phyloP scores from a whole-genome alignment of 768 basidiomycete genomes.

The Lactarius trivialis region DNA sequence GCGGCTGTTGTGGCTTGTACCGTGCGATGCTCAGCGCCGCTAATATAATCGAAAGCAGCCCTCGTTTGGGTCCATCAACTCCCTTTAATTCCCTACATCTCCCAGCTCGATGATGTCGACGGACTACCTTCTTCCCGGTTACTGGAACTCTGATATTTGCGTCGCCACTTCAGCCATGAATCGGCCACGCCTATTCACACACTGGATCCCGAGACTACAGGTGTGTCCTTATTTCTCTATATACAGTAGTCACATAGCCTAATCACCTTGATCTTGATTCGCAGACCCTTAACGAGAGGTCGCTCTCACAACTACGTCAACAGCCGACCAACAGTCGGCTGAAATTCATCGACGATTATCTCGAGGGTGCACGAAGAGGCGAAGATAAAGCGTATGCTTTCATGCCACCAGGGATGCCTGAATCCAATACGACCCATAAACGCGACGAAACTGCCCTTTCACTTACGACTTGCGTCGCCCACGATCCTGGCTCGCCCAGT shows the following conservation, averaged over 20 bases:
- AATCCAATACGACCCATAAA: background rate
- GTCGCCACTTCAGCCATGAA: background rate
- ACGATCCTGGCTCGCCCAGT: background rate
- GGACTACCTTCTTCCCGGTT: background rate
- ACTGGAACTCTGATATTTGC: background rate
- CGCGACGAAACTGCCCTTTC: background rate
- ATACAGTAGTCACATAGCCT: background rate
- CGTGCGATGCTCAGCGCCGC: background rate
- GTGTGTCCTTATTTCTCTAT: background rate
- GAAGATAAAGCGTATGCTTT: background rate
- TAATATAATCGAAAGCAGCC: background rate
- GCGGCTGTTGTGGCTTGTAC: background rate
- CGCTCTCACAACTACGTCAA: background rate
- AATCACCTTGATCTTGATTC: background rate
- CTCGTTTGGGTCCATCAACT: background rate
- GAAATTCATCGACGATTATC: background rate
- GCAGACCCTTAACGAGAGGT: background rate
- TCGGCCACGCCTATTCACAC: background rate
- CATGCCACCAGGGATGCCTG: background rate
- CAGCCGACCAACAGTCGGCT: background rate
- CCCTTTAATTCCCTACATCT: background rate
- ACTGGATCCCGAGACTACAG: slow-evolving; percentile 1
- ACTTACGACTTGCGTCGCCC: background rate
- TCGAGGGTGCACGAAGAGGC: background rate
- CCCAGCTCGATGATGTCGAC: background rate